phyloP scores from a whole-genome alignment of 2,329 filamentous ascomycete genomes.

The Fusarium compactum region DNA sequence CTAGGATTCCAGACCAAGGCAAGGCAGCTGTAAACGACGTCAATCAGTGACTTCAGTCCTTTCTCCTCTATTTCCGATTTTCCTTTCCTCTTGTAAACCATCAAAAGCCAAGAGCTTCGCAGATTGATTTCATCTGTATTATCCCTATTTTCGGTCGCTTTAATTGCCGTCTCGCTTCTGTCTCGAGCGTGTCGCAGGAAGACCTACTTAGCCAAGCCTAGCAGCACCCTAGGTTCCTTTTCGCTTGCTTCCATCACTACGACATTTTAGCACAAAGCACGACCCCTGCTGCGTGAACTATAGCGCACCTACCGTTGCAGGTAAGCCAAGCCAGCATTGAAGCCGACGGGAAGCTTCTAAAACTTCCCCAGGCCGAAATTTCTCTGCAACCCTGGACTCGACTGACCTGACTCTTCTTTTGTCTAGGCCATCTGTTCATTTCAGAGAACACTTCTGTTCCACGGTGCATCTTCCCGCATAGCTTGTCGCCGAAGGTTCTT shows the following conservation, averaged over 20 bases:
- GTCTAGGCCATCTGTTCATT: constrained; percentile 22
- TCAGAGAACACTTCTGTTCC: constrained; percentile 25
- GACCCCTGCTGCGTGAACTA: constrained; percentile 28
- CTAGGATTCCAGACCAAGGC: constrained; percentile 37
- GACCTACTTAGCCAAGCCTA: constrained; percentile 8
- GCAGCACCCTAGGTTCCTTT: background rate
- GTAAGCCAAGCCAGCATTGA: constrained; percentile 28
- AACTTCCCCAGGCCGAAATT: constrained; percentile 32
- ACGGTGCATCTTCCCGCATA: constrained; percentile 12
- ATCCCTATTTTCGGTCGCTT: background rate
- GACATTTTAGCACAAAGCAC: constrained; percentile 16
- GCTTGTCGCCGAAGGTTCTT: constrained; percentile 14
- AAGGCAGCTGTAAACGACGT: constrained; percentile 35
- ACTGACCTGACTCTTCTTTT: constrained; percentile 21
- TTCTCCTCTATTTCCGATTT: constrained; percentile 14
- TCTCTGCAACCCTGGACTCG: constrained; percentile 27
- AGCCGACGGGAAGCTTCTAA: constrained; percentile 18
- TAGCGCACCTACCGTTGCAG: constrained; percentile 13
- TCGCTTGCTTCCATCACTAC: constrained; percentile 26
- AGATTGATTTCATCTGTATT: background rate
- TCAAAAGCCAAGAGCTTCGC: constrained; percentile 31
- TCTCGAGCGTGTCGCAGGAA: constrained; percentile 45
- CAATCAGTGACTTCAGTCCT: constrained; percentile 21
- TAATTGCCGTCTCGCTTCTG: constrained; percentile 38
- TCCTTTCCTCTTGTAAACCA: constrained; percentile 1